phyloP scores from a whole-genome alignment of 73 alveolate species.

The Breviolum minutum region DNA sequence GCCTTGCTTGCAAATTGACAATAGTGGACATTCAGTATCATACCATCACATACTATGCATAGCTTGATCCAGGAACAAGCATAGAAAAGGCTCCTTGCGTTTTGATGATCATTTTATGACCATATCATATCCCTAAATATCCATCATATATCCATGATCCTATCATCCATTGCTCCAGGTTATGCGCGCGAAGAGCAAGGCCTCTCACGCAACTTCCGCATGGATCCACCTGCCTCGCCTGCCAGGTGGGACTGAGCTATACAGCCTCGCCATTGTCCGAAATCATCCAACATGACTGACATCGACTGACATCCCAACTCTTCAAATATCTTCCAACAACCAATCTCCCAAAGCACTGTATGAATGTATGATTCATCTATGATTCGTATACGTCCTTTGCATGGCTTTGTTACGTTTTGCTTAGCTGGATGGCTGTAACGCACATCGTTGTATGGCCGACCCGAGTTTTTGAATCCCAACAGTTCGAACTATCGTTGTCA shows the following conservation, averaged over 20 bases:
- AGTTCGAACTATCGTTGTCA: background rate
- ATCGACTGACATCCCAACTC: background rate
- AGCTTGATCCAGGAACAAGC: background rate
- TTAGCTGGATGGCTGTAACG: too few relatives aligned
- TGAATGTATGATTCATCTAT: too few relatives aligned
- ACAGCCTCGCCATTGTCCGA: too few relatives aligned
- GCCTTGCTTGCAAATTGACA: background rate
- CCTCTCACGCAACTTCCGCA: constrained; percentile 78
- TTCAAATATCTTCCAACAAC: too few relatives aligned
- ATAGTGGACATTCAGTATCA: too few relatives aligned
- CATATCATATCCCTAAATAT: background rate
- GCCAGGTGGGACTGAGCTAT: constrained; percentile 20
- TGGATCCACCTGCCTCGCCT: constrained; percentile 92
- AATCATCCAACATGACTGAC: too few relatives aligned
- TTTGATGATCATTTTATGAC: background rate
- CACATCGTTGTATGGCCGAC: background rate
- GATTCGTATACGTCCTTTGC: background rate
- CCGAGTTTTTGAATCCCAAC: background rate
- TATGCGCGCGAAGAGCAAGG: constrained; percentile 78
- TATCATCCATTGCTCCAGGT: background rate
- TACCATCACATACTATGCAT: too few relatives aligned
- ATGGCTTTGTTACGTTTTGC: too few relatives aligned
- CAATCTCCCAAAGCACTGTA: background rate
- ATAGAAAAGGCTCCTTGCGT: background rate
- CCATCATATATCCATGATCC: background rate